phyloP scores from a whole-genome alignment of 2,329 filamentous ascomycete species.

The Trichophyton schoenleinii region DNA sequence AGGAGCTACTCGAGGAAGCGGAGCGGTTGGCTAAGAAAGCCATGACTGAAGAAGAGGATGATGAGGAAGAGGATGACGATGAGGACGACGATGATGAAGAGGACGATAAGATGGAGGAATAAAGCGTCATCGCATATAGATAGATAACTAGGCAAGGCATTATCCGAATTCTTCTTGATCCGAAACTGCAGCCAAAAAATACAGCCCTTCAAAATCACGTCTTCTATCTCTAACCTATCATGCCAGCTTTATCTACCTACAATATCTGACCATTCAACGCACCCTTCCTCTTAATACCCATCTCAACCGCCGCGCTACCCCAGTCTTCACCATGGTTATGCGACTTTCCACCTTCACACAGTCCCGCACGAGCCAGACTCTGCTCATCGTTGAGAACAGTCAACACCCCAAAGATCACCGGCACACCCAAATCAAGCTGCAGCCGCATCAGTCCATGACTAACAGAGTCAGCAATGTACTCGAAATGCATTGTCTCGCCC shows the following conservation, averaged over 20 bases:
- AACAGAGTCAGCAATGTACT: constrained; percentile 90
- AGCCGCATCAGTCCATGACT: constrained; percentile 89
- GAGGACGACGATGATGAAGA: constrained; percentile 57
- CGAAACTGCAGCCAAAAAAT: too few relatives aligned
- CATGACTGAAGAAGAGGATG: constrained; percentile 72
- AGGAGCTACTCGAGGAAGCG: constrained; percentile 79
- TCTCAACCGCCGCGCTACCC: constrained; percentile 86
- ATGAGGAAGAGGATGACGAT: constrained; percentile 52
- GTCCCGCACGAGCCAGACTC: constrained; percentile 68
- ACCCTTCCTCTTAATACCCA: constrained; percentile 73
- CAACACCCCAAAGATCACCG: constrained; percentile 82
- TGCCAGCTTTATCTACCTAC: constrained; percentile 12
- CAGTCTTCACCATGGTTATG: constrained; percentile 98
- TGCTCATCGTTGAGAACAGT: constrained; percentile 84
- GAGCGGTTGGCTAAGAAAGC: constrained; percentile 85
- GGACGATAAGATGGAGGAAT: constrained; percentile 81
- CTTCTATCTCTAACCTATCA: neutral
- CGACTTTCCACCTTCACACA: constrained; percentile 38
- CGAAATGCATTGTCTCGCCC: constrained; percentile 98
- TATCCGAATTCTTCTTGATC: too few relatives aligned
- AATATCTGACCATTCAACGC: constrained; percentile 62
- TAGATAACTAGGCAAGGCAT: neutral
- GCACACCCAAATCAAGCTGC: constrained; percentile 75
- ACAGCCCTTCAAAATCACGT: too few relatives aligned
- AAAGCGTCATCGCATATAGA: neutral